Conservation (phyloP, 1,284 basidiomycete species). For the Blastosporella zonata region DNA sequence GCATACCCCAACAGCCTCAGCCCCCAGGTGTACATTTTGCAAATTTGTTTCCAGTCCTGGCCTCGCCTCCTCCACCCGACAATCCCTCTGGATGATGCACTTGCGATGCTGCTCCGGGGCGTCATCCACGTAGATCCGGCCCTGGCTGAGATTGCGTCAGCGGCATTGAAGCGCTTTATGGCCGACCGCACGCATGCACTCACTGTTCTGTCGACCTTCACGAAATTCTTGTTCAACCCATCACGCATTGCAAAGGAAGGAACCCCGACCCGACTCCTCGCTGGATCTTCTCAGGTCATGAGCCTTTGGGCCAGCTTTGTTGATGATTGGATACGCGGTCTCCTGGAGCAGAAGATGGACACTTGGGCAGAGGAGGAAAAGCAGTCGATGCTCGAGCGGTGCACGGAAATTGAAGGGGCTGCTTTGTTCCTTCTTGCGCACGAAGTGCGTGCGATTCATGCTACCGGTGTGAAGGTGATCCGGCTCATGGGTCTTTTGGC, state of each 20-base stretch:
- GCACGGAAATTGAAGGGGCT: constrained; percentile 68
- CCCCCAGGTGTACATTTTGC: constrained; percentile 72
- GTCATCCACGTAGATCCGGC: constrained; percentile 82
- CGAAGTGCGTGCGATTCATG: constrained; percentile 46
- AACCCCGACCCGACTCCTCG: constrained; percentile 56
- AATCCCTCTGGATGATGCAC: constrained; percentile 56
- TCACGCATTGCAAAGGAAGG: constrained; percentile 66
- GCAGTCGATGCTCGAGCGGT: constrained; percentile 38
- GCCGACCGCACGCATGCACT: constrained; percentile 55
- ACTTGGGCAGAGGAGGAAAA: constrained; percentile 41
- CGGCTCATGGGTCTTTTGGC: constrained; percentile 50
- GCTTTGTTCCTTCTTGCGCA: constrained; percentile 81
- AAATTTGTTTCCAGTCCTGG: constrained; percentile 82
- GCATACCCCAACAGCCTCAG: constrained; percentile 67
- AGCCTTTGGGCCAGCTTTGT: constrained; percentile 77
- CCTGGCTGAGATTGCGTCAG: constrained; percentile 67
- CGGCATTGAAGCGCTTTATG: constrained; percentile 75
- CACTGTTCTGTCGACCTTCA: constrained; percentile 69
- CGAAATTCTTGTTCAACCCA: constrained; percentile 77
- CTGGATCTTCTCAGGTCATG: constrained; percentile 65
- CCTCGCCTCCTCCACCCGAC: constrained; percentile 72
- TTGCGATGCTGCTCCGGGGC: constrained; percentile 81
- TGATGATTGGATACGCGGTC: constrained; percentile 60
- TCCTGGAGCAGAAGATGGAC: constrained; percentile 41
- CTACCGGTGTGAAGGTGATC: constrained; percentile 58